Percentiles rank a stretch among this genome's conserved stretches.
phyloP scores from a whole-genome alignment of 2,329 filamentous ascomycete genomes.

The Exutisphaerella laricina region DNA sequence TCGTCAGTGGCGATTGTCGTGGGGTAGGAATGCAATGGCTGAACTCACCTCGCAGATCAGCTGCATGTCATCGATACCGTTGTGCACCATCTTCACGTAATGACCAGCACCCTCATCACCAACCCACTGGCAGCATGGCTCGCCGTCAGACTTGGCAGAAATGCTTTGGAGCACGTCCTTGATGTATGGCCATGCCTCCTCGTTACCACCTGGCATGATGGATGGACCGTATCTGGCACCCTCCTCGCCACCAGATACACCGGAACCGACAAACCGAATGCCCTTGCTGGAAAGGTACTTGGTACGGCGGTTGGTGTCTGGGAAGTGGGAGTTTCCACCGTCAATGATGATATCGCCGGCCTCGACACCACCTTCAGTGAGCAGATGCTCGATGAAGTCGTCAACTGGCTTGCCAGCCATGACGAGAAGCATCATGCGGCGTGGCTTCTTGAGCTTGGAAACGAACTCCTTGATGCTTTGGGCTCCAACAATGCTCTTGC shows the following conservation, averaged over 20 bases:
- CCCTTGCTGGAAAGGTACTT: conserved; percentile 81
- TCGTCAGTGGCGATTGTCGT: conserved; percentile 16
- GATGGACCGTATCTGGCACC: conserved; percentile 96
- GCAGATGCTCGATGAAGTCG: conserved; percentile 94
- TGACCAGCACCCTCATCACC: conserved; percentile 98
- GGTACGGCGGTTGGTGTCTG: conserved; percentile 96
- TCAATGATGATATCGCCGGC: conserved; percentile 98
- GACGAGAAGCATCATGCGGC: conserved; percentile 96
- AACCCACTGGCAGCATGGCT: conserved; percentile 99
- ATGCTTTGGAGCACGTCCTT: conserved; percentile 99
- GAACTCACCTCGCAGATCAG: conserved; percentile 87
- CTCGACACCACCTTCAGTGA: conserved; percentile 62
- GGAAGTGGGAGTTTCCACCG: conserved; percentile 98
- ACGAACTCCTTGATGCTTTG: conserved; percentile 92
- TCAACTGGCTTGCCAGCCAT: conserved; percentile 98
- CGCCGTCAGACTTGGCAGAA: conserved; percentile 92
- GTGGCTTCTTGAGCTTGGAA: conserved; percentile 92
- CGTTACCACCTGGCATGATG: conserved; percentile 97
- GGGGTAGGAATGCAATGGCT: background rate
- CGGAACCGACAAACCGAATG: conserved; percentile 90
- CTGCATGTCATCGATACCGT: conserved; percentile 99
- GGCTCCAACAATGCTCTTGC: conserved; percentile 92
- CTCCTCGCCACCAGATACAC: conserved; percentile 99
- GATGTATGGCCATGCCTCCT: conserved; percentile 95
- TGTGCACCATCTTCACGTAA: conserved; percentile 99